Percentiles rank a stretch among this genome's conserved stretches.
Evolutionary conservation across 2,329 filamentous ascomycete species (phyloP).

Genomic region (Aspergillus novofumigatus): DNA sequence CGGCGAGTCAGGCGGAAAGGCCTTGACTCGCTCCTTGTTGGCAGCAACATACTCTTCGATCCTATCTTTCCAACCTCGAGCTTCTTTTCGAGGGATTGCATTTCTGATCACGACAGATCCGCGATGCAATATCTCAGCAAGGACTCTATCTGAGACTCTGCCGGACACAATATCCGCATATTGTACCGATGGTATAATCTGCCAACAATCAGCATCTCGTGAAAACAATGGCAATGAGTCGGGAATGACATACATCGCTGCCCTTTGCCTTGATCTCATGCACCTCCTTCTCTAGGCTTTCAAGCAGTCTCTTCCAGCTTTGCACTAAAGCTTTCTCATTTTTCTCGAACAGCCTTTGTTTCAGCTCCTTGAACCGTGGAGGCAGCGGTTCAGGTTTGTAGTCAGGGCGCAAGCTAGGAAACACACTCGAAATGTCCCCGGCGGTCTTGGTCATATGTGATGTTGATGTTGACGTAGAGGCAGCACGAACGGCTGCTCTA

Average conservation of each 20-base stretch:
- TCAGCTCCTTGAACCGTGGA: constrained; percentile 40
- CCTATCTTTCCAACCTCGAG: constrained; percentile 61
- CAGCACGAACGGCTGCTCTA: constrained; percentile 25
- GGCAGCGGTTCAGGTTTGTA: constrained; percentile 41
- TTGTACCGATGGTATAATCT: constrained; percentile 42
- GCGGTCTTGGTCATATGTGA: constrained; percentile 39
- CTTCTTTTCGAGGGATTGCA: constrained; percentile 61
- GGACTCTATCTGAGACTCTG: constrained; percentile 28
- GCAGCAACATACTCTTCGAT: constrained; percentile 61
- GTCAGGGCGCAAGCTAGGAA: constrained; percentile 42
- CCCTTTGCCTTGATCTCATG: constrained; percentile 39
- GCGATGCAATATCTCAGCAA: constrained; percentile 53
- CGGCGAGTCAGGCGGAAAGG: constrained; percentile 63
- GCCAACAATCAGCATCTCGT: constrained; percentile 5
- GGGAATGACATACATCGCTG: constrained; percentile 31
- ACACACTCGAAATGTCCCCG: constrained; percentile 48
- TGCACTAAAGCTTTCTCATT: constrained; percentile 37
- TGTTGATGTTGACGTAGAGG: constrained; percentile 26
- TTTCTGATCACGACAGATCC: constrained; percentile 62
- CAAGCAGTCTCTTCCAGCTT: constrained; percentile 42
- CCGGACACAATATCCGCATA: constrained; percentile 39
- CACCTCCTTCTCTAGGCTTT: constrained; percentile 38
- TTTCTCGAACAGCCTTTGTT: constrained; percentile 33
- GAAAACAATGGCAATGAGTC: too few species aligned
- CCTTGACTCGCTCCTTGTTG: constrained; percentile 52